Evolutionary conservation across 2,329 filamentous ascomycete species (phyloP).

Genomic region (Hypoxylon sp.): DNA sequence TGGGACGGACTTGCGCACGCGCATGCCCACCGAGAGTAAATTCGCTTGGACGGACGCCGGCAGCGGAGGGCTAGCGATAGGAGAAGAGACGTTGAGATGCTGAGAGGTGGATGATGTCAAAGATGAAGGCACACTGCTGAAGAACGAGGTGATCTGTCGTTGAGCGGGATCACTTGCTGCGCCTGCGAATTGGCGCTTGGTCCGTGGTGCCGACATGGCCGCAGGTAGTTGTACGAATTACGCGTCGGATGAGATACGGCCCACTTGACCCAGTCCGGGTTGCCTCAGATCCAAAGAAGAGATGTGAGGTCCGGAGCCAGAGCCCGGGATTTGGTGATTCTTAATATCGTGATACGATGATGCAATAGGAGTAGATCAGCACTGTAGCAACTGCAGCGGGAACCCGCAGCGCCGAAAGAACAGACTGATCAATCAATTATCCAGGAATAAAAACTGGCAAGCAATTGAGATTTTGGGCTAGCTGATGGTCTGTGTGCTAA

Average conservation of each 20-base stretch:
- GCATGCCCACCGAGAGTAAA: slow-evolving; percentile 94
- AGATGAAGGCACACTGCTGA: slow-evolving; percentile 55
- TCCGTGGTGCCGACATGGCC: slow-evolving; percentile 68
- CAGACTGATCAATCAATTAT: slow-evolving; percentile 4
- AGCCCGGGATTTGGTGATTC: slow-evolving; percentile 6
- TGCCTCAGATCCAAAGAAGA: slow-evolving; percentile 30
- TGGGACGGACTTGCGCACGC: slow-evolving; percentile 90
- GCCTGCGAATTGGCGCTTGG: slow-evolving; percentile 74
- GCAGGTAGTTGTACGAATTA: slow-evolving; percentile 18
- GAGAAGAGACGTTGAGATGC: slow-evolving; percentile 57
- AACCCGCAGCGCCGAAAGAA: slow-evolving; percentile 2
- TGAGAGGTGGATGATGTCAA: slow-evolving; percentile 27
- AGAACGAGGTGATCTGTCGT: slow-evolving; percentile 76
- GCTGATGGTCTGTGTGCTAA: not conserved
- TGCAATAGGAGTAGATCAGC: slow-evolving; percentile 21
- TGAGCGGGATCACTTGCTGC: slow-evolving; percentile 71
- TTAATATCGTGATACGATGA: slow-evolving; percentile 23
- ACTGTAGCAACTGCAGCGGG: not conserved
- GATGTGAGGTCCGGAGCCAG: slow-evolving; percentile 8
- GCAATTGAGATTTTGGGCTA: not conserved
- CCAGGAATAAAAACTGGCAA: not conserved
- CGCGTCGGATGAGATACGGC: slow-evolving; percentile 36
- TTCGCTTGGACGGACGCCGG: slow-evolving; percentile 81
- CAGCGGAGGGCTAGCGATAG: slow-evolving; percentile 63
- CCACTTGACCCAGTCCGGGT: slow-evolving; percentile 20